Percentiles rank a stretch among this genome's conserved stretches.
Conservation (phyloP, 106 monocot genomes). For the Allium cepa region DNA sequence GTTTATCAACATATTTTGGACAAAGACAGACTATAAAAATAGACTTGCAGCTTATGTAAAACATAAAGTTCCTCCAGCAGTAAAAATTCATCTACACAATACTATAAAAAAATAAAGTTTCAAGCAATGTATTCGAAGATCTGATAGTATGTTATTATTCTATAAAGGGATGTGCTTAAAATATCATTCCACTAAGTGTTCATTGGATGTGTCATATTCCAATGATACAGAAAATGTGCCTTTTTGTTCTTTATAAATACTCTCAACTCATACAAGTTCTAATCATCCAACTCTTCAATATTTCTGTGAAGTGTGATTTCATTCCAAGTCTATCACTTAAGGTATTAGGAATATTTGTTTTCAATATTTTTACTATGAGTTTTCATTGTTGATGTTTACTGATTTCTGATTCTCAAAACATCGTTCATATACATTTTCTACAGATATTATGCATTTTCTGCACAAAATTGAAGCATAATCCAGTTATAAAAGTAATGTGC, state of each 20-base stretch:
- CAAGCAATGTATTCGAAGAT: too few species aligned
- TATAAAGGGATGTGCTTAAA: conserved; percentile 1
- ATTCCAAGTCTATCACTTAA: not conserved
- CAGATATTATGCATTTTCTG: not conserved
- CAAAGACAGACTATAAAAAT: too few species aligned
- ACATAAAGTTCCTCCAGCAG: too few species aligned
- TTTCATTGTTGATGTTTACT: not conserved
- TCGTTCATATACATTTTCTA: not conserved
- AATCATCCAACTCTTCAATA: conserved; percentile 4
- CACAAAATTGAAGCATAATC: not conserved
- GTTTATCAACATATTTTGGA: too few species aligned
- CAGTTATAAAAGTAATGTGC: not conserved
- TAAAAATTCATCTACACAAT: too few species aligned
- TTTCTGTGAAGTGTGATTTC: not conserved
- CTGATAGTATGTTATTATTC: not conserved
- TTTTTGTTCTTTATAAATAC: conserved; percentile 12
- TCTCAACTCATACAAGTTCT: not conserved
- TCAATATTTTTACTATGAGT: not conserved
- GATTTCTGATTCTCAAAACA: not conserved
- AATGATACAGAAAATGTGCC: not conserved
- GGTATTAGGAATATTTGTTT: not conserved
- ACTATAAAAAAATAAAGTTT: too few species aligned
- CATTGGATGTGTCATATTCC: conserved; percentile 11
- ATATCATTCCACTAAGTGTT: not conserved
- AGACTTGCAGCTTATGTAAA: too few species aligned